Evolutionary conservation across 1,284 basidiomycete genomes (phyloP).

Genomic region (Apiotrichum siamense): DNA sequence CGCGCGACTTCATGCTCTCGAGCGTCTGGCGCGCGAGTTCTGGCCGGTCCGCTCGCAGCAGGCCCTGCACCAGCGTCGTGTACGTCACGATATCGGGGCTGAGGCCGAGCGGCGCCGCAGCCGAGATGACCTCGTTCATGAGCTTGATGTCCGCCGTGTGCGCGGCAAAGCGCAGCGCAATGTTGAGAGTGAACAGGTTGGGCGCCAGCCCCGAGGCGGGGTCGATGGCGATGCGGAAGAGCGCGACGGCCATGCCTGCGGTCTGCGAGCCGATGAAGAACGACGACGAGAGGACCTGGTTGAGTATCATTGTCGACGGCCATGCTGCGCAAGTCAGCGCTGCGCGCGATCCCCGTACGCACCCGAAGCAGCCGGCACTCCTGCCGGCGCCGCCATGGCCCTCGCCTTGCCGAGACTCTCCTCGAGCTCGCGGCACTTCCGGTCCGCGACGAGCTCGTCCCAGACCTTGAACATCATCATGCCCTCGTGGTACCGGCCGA

Average conservation of each 20-base stretch:
- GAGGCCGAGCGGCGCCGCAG: conserved; percentile 53
- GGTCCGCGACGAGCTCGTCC: conserved; percentile 36
- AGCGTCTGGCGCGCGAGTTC: conserved; percentile 62
- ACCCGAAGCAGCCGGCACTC: too few relatives aligned
- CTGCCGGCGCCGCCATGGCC: not conserved
- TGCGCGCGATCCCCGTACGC: too few relatives aligned
- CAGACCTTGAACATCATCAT: conserved; percentile 28
- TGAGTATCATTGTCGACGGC: conserved; percentile 38
- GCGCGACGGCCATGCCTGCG: conserved; percentile 25
- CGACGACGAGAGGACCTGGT: conserved; percentile 38
- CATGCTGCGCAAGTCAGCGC: too few relatives aligned
- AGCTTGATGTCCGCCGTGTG: conserved; percentile 57
- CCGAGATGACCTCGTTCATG: conserved; percentile 57
- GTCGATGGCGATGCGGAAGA: conserved; percentile 32
- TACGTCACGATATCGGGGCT: conserved; percentile 70
- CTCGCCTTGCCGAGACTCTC: not conserved
- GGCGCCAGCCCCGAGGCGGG: conserved; percentile 47
- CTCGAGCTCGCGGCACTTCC: conserved; percentile 24
- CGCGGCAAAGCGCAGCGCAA: conserved; percentile 61
- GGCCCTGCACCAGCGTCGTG: conserved; percentile 67
- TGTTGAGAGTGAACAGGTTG: conserved; percentile 72
- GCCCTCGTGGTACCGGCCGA: conserved; percentile 39
- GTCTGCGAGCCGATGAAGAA: conserved; percentile 30
- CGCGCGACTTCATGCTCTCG: conserved; percentile 64
- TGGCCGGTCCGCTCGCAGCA: conserved; percentile 60